Evolutionary conservation across 1,139 yeast genomes (phyloP).

Genomic region (Schwanniomyces etchellsii): DNA sequence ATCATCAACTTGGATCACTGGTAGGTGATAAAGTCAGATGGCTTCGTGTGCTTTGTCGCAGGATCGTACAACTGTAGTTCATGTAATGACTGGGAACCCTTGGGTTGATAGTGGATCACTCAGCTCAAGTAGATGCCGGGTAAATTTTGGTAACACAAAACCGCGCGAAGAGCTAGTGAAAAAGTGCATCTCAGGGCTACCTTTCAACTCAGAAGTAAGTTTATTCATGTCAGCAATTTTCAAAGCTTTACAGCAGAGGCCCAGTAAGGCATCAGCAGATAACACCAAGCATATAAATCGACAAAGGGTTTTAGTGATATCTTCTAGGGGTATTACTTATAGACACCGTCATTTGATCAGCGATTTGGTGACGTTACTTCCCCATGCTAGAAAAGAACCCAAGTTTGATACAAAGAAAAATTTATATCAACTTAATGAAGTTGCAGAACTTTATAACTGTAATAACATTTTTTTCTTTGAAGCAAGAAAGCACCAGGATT

Average conservation of each 20-base stretch:
- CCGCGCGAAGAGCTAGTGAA: constrained; percentile 1
- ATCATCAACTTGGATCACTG: too few relatives aligned
- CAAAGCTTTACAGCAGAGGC: constrained; percentile 59
- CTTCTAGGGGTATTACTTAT: constrained; percentile 90
- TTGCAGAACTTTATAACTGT: constrained; percentile 96
- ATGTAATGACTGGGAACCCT: too few relatives aligned
- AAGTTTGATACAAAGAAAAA: constrained; percentile 92
- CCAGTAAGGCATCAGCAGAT: constrained; percentile 39
- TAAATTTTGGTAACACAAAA: background rate
- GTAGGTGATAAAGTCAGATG: too few relatives aligned
- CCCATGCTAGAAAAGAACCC: constrained; percentile 96
- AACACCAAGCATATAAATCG: constrained; percentile 59
- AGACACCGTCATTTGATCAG: constrained; percentile 93
- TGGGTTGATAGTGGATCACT: too few relatives aligned
- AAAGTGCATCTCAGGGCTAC: too few relatives aligned
- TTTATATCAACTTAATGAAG: constrained; percentile 83
- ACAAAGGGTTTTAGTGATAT: constrained; percentile 79
- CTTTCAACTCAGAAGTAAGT: too few relatives aligned
- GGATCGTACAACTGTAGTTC: too few relatives aligned
- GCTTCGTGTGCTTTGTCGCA: too few relatives aligned
- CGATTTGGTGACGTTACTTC: constrained; percentile 74
- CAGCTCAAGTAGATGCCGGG: too few relatives aligned
- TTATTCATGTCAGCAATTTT: constrained; percentile 55
- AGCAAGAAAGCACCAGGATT: constrained; percentile 93
- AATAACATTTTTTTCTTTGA: constrained; percentile 92